A percentile compares a stretch with the other conserved stretches of the same genome.
Conservation (phyloP, 192 early-diverging fungal species). For the Rhizoclosmatium globosum region DNA sequence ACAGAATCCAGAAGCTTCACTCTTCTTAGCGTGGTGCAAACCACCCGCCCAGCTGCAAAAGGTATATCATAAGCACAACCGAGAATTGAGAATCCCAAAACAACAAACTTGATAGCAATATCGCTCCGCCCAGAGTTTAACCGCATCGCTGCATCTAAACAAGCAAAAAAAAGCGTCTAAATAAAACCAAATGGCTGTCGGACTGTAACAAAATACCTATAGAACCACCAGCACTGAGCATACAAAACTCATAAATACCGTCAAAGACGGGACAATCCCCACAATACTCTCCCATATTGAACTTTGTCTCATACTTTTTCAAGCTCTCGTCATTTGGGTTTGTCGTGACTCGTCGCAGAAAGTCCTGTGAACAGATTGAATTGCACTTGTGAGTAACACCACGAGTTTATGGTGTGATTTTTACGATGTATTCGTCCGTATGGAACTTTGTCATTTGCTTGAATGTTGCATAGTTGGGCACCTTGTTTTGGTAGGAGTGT, state of each 20-base stretch:
- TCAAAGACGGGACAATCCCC: slow-evolving; percentile 96
- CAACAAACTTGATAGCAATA: slow-evolving; percentile 84
- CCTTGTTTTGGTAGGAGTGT: slow-evolving; percentile 45
- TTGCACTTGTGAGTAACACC: too few relatives aligned
- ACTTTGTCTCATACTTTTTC: slow-evolving; percentile 54
- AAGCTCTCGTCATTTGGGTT: slow-evolving; percentile 56
- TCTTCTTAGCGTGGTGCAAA: slow-evolving; percentile 91
- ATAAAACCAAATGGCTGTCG: background rate
- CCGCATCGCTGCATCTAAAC: slow-evolving; percentile 81
- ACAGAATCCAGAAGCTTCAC: slow-evolving; percentile 95
- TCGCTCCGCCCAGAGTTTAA: slow-evolving; percentile 83
- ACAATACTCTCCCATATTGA: slow-evolving; percentile 86
- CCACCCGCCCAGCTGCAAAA: slow-evolving; percentile 87
- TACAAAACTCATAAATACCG: slow-evolving; percentile 96
- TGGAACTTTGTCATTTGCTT: slow-evolving; percentile 96
- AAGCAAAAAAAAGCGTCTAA: slow-evolving; percentile 62
- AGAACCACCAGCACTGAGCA: slow-evolving; percentile 91
- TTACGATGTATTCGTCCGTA: slow-evolving; percentile 85
- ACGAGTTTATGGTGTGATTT: too few relatives aligned
- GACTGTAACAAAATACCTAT: slow-evolving; percentile 57
- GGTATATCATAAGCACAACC: background rate
- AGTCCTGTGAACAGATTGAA: slow-evolving; percentile 65
- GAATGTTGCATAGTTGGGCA: slow-evolving; percentile 87
- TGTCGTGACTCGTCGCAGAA: slow-evolving; percentile 73
- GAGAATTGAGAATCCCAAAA: background rate